Base-by-base conservation (phyloP, 2,329 filamentous ascomycete species). In the Nothophaeocryptopus gaeumannii region DNA sequence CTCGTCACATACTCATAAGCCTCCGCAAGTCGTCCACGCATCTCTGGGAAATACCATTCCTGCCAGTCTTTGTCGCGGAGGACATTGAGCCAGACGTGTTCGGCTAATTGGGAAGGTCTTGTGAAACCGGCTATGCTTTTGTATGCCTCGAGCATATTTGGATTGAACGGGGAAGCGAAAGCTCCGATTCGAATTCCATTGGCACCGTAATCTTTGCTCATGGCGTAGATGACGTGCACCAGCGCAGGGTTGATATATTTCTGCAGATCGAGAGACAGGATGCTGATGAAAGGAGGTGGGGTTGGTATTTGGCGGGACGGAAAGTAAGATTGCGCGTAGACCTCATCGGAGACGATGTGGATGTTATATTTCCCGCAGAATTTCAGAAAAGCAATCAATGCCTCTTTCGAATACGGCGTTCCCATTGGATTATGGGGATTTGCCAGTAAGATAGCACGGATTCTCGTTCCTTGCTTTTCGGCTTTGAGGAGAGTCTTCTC, bases 371-470 rank as follows among this genome's bases (percentile, higher is more conserved):
- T 42, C 13, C 34, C n/a, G 20, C 45, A 48, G 31, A 48, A 48
- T 16, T 29, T n/a, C 10, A 26, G 30, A 8, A 42, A 37, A 7
- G 46, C 46, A 2, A 35, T 30, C 30, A 49, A 31, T 7, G 46
- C 39, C 13, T 49, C 39, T 29, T 33, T 33, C 10, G 16, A 32
- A 13, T 49, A 49, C 26, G 38, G 39, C 7, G 39, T 30, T 33
- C 46, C 46, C 14, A 49, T 33, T 8, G 46, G 46, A 26, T 49
- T 49, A 32, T 49, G 46, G 15, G 46, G 46, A 20, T 49, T 49
- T 2, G 46, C 39, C 9, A 49, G 38, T 2, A 49, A 32, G 4
- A 49, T 26, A 8, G 46, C 46, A 10, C 46, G 46, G 16, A 49
- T 39, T 26, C n/a, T 46, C 1, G 35, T 46, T 12, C 44, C 44